A percentile compares a stretch with the other conserved stretches of the same genome.
Evolutionary conservation across 2,329 filamentous ascomycete species (phyloP).

Genomic region (Colletotrichum plurivorum): DNA sequence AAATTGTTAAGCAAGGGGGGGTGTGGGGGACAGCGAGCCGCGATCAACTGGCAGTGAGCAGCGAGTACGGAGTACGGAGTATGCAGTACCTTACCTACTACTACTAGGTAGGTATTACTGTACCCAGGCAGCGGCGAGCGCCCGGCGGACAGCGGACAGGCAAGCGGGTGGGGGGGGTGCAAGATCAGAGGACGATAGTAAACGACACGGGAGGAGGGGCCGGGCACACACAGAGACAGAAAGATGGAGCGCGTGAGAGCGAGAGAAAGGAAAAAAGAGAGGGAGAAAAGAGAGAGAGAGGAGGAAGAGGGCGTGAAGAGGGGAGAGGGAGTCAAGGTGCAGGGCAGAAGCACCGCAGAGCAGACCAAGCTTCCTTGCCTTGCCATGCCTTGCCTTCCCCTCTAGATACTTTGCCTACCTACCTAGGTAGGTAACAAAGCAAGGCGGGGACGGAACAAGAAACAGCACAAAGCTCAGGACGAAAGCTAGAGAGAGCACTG

Average conservation of each 20-base stretch:
- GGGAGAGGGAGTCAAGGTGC: background rate
- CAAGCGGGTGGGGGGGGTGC: too few relatives aligned
- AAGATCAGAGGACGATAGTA: too few relatives aligned
- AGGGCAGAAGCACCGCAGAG: conserved; percentile 14
- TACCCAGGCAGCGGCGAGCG: too few relatives aligned
- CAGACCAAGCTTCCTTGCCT: conserved; percentile 28
- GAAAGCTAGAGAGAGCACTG: conserved; percentile 26
- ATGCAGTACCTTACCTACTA: too few relatives aligned
- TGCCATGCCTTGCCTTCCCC: conserved; percentile 8
- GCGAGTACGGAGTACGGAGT: too few relatives aligned
- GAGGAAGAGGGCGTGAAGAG: background rate
- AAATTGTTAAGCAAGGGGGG: conserved; percentile 38
- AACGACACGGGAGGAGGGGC: too few relatives aligned
- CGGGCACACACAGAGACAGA: too few relatives aligned
- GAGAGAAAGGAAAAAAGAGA: too few relatives aligned
- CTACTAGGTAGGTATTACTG: too few relatives aligned
- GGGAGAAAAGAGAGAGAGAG: background rate
- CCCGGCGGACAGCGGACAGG: too few relatives aligned
- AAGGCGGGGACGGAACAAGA: conserved; percentile 31
- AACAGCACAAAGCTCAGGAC: conserved; percentile 25
- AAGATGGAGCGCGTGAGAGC: too few relatives aligned
- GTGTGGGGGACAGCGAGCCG: conserved; percentile 1
- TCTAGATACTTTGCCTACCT: conserved; percentile 22
- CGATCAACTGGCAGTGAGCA: background rate
- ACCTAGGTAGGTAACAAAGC: conserved; percentile 16